Conservation (phyloP, 108 stramenopile species). For the Cyclotella choctawhatcheeana region DNA sequence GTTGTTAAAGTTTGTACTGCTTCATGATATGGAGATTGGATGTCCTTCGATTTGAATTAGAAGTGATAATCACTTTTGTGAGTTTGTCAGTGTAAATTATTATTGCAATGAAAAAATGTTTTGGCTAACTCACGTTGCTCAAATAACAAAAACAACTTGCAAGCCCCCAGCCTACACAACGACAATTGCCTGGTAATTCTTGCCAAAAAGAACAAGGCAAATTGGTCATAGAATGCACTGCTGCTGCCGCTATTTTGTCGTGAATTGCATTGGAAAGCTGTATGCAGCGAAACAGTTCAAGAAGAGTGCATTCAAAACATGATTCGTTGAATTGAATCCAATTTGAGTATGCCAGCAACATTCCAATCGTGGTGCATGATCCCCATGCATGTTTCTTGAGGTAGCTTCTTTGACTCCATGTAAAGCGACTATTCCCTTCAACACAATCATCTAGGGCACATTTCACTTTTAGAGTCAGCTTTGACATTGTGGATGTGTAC, state of each 20-base stretch:
- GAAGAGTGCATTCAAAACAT: constrained; percentile 25
- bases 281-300: constrained; percentile 43
- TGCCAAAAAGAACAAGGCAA: constrained; percentile 45
- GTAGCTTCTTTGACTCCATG: constrained; percentile 74
- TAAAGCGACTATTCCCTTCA: constrained; percentile 41
- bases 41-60: constrained; percentile 12
- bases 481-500: constrained; percentile 25
- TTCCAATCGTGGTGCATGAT: constrained; percentile 53
- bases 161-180: constrained; percentile 38
- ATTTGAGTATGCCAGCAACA: constrained; percentile 25
- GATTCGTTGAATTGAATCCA: constrained; percentile 7
- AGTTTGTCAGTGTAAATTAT: neutral
- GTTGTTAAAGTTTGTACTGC: constrained; percentile 25
- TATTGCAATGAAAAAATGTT: neutral
- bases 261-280: constrained; percentile 28
- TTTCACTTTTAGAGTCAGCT: constrained; percentile 48
- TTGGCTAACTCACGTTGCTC: constrained; percentile 28
- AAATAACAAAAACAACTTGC: constrained; percentile 37
- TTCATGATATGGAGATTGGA: constrained; percentile 2
- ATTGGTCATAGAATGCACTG: constrained; percentile 24
- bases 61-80: neutral
- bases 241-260: constrained; percentile 44
- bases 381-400: constrained; percentile 84
- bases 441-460: constrained; percentile 44
- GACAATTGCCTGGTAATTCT: constrained; percentile 27